A percentile compares a stretch with the other conserved stretches of the same genome.
Conservation (phyloP, 129 eudicot genomes). For the Flaveria brownii region DNA sequence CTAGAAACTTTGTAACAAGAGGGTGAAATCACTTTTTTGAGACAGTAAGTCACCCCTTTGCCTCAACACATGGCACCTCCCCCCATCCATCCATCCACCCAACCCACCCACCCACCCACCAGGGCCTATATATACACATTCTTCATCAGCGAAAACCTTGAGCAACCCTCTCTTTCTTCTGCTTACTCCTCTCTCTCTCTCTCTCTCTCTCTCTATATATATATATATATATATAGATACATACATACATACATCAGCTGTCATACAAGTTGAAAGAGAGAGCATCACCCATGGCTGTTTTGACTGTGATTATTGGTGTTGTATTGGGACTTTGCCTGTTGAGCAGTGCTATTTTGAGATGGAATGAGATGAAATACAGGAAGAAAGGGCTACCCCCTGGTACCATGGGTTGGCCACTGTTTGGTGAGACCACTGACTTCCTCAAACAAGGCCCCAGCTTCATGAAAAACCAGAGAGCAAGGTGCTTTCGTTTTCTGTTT, state of each 20-base stretch:
- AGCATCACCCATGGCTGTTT: conserved; percentile 67
- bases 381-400: conserved; percentile 96
- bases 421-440: conserved; percentile 98
- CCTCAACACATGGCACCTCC: conserved; percentile 46
- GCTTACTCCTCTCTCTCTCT: conserved; percentile 2
- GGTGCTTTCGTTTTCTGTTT: conserved; percentile 42
- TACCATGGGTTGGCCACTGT: conserved; percentile 99
- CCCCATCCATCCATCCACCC: conserved; percentile 27
- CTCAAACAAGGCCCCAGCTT: conserved; percentile 94
- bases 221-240: neutral
- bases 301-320: conserved; percentile 48
- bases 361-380: conserved; percentile 87
- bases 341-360: conserved; percentile 70
- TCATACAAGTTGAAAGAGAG: conserved; percentile 33
- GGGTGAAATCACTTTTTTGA: conserved; percentile 7
- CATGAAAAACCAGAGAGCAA: conserved; percentile 98
- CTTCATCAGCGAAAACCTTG: conserved; percentile 37
- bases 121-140: conserved; percentile 61
- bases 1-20: neutral
- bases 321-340: conserved; percentile 63
- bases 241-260: conserved; percentile 7
- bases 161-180: conserved; percentile 41
- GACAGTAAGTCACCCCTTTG: conserved; percentile 36
- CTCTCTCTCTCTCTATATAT: no score
- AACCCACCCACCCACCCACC: conserved; percentile 11